Evolutionary conservation across 1,284 basidiomycete species (phyloP).

Genomic region (Peniophora sp.): DNA sequence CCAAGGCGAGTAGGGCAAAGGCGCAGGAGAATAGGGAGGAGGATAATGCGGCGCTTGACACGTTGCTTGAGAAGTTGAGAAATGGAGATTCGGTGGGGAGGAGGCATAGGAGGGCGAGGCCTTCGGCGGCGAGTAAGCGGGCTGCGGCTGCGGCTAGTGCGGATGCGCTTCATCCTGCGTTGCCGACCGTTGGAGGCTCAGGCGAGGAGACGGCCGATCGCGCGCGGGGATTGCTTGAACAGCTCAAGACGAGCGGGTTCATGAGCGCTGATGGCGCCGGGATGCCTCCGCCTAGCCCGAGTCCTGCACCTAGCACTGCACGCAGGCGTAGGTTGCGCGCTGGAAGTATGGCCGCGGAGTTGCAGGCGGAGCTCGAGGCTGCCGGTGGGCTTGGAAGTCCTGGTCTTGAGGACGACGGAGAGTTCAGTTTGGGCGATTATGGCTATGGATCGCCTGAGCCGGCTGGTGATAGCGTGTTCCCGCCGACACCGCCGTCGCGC

Average conservation of each 20-base stretch:
- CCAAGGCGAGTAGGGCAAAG: conserved; percentile 48
- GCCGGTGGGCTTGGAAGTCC: conserved; percentile 7
- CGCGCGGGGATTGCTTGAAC: conserved; percentile 69
- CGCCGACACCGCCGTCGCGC: too few relatives aligned
- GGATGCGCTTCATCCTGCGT: conserved; percentile 14
- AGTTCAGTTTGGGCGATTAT: too few relatives aligned
- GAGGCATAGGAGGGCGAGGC: conserved; percentile 46
- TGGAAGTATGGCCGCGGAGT: conserved; percentile 9
- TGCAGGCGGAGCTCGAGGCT: conserved; percentile 12
- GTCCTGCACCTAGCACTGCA: conserved; percentile 15
- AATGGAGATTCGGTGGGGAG: conserved; percentile 59
- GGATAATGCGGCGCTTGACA: conserved; percentile 62
- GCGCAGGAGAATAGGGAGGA: conserved; percentile 43
- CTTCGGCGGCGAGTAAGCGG: conserved; percentile 22
- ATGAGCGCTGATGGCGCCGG: conserved; percentile 10
- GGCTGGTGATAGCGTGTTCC: too few relatives aligned
- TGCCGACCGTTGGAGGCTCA: conserved; percentile 33
- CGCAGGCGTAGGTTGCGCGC: conserved; percentile 15
- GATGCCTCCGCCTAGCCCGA: conserved; percentile 25
- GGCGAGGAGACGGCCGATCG: conserved; percentile 46
- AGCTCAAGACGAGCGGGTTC: conserved; percentile 57
- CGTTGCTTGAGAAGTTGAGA: conserved; percentile 64
- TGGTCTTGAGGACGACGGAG: not conserved
- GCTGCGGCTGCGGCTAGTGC: not conserved
- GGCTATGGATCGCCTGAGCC: too few relatives aligned